A percentile compares a stretch with the other conserved stretches of the same genome.
These are phyloP conservation scores for Sporothrix luriei DNA, from an alignment of 2,329 filamentous ascomycete genomes.

Conservation along the genomic window DNA sequence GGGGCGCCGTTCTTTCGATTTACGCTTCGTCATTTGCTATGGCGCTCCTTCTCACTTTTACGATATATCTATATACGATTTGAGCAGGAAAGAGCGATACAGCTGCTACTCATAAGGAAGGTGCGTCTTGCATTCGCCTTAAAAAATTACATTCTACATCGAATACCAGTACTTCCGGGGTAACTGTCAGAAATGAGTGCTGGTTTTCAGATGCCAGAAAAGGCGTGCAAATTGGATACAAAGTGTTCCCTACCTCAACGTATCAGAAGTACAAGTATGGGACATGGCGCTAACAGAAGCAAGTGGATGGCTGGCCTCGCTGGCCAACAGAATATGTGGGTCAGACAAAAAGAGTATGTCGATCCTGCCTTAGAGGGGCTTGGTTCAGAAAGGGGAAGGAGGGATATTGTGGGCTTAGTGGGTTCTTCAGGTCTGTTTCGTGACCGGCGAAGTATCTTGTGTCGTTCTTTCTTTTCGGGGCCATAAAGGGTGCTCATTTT, in stretches of 20 bases:
- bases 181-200: not conserved
- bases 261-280: not conserved
- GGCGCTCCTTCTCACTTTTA: not conserved
- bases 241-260: conserved; percentile 1
- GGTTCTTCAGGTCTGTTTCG: not conserved
- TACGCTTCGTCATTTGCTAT: not conserved
- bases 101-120: not conserved
- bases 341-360: conserved; percentile 24
- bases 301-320: not conserved
- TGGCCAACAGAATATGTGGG: conserved; percentile 19
- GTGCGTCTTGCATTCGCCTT: not conserved
- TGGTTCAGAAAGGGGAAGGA: not conserved
- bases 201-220: not conserved
- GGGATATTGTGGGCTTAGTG: not conserved
- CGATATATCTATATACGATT: too few species aligned
- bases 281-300: not conserved
- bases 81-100: not conserved
- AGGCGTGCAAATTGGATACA: too few species aligned
- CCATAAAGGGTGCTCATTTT: not conserved
- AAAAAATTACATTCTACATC: not conserved
- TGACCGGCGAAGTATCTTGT: not conserved
- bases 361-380: conserved; percentile 15
- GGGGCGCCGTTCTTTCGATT: not conserved
- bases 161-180: not conserved
- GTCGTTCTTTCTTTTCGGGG: conserved; percentile 21